phyloP scores from a whole-genome alignment of 345 rosid species.

The Zanthoxylum bungeanum region DNA sequence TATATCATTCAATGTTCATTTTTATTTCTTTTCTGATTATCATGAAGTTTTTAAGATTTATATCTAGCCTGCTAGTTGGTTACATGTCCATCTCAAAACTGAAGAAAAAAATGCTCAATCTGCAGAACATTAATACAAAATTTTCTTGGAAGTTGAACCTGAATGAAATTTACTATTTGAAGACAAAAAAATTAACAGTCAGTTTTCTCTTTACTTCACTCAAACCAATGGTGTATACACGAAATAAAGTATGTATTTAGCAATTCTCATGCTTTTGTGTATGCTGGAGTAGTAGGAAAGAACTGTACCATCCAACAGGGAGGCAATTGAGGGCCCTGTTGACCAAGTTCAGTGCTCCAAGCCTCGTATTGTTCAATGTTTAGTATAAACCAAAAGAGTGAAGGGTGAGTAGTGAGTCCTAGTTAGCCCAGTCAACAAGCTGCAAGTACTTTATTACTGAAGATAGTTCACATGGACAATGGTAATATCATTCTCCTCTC shows the following conservation, averaged over 20 bases:
- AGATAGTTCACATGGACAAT: conserved; percentile 39
- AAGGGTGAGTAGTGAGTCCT: background rate
- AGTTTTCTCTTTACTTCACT: conserved; percentile 4
- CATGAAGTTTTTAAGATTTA: background rate
- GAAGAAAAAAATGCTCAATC: conserved; percentile 4
- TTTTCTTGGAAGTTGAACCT: conserved; percentile 4
- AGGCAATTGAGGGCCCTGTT: background rate
- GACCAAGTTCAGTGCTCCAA: conserved; percentile 15
- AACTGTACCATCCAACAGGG: conserved; percentile 21
- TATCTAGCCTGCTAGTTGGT: background rate
- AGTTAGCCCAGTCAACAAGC: conserved; percentile 2
- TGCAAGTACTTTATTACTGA: background rate
- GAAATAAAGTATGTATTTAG: background rate
- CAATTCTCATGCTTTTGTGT: conserved; percentile 13
- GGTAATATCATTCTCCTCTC: conserved; percentile 46
- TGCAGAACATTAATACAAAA: background rate
- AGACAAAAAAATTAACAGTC: background rate
- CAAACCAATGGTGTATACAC: conserved; percentile 13
- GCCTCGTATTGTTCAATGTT: background rate
- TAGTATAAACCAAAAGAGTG: background rate
- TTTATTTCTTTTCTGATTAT: background rate
- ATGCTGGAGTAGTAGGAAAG: conserved; percentile 10
- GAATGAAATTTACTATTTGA: conserved; percentile 4
- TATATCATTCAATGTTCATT: background rate
- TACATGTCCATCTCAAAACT: background rate